Percentiles rank a stretch among this genome's conserved stretches.
phyloP scores from a whole-genome alignment of 495 filamentous ascomycete species.

The Penicillium pancosmium region DNA sequence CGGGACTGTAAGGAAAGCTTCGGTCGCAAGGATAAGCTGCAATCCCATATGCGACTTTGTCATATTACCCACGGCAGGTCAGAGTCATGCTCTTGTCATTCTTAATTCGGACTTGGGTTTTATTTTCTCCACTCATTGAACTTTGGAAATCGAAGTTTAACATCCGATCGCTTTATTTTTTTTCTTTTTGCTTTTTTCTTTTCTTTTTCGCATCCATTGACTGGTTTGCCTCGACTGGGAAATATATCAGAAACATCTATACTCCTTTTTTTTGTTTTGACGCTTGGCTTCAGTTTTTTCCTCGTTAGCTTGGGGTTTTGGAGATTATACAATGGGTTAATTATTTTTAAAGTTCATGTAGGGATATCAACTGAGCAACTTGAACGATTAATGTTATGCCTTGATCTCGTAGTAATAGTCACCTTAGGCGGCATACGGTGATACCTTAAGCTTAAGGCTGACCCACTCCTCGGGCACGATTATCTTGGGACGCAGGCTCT shows the following conservation, averaged over 20 bases:
- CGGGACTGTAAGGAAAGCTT: constrained; percentile 12
- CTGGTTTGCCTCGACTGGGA: neutral
- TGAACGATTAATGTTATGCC: neutral
- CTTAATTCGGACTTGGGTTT: neutral
- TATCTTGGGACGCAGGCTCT: no score
- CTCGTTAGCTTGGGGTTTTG: neutral
- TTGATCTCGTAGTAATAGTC: neutral
- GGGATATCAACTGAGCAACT: neutral
- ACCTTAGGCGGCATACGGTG: no score
- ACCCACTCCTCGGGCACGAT: no score
- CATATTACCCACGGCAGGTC: neutral
- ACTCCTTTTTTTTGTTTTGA: neutral
- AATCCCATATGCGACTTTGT: constrained; percentile 15
- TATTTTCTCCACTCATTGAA: neutral
- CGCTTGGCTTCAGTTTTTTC: neutral
- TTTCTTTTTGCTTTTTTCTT: neutral
- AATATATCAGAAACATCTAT: neutral
- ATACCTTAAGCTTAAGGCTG: no score
- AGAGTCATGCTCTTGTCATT: neutral
- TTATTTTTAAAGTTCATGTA: neutral
- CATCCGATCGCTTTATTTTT: no score
- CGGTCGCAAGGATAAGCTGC: constrained; percentile 23
- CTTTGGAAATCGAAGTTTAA: no score
- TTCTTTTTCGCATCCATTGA: neutral
- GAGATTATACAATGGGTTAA: neutral